Evolutionary conservation across 2,329 filamentous ascomycete species (phyloP).

Genomic region (Penicillium occitanis): DNA sequence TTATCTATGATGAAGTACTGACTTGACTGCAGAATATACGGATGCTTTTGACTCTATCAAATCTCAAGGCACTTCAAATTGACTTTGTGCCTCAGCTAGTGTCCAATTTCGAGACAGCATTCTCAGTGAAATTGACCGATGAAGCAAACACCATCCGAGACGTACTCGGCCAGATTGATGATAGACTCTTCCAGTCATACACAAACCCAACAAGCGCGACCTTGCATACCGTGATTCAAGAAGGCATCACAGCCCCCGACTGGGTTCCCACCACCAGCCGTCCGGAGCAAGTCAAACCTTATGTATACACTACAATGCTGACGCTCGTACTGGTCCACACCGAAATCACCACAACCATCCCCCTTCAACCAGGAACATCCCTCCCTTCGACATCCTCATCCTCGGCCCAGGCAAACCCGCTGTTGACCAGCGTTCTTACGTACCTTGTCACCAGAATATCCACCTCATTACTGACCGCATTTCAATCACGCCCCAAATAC

Average conservation of each 20-base stretch:
- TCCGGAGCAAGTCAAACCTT: conserved; percentile 76
- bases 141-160: conserved; percentile 90
- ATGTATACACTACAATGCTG: conserved; percentile 85
- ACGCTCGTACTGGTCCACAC: conserved; percentile 87
- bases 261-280: conserved; percentile 65
- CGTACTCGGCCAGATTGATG: conserved; percentile 85
- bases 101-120: conserved; percentile 86
- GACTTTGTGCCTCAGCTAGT: conserved; percentile 86
- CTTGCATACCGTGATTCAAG: conserved; percentile 68
- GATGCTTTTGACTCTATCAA: conserved; percentile 90
- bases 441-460: conserved; percentile 83
- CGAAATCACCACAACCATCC: conserved; percentile 77
- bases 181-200: conserved; percentile 88
- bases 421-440: conserved; percentile 79
- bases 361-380: conserved; percentile 66
- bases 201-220: conserved; percentile 71
- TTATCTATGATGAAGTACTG: conserved; percentile 23
- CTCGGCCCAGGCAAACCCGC: conserved; percentile 60
- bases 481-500: conserved; percentile 67
- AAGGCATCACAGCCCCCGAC: conserved; percentile 67
- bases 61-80: conserved; percentile 77
- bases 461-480: conserved; percentile 75
- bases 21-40: conserved; percentile 68
- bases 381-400: conserved; percentile 69
- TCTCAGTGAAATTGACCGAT: conserved; percentile 90